phyloP scores from a whole-genome alignment of 495 filamentous ascomycete genomes.

The Lophiostoma macrostomum region DNA sequence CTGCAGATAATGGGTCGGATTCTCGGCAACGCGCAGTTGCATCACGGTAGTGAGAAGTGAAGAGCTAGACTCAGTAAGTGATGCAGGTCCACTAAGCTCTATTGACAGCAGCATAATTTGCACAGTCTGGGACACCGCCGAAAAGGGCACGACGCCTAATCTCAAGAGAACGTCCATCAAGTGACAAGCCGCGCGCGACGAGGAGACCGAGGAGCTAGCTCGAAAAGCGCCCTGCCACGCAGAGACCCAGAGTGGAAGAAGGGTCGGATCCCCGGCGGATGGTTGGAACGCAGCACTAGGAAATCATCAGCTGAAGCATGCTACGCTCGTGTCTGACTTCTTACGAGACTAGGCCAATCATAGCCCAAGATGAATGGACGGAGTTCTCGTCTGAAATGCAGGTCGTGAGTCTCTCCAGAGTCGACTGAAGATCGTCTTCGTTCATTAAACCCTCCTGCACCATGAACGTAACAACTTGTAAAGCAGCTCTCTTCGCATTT shows the following conservation, averaged over 20 bases:
- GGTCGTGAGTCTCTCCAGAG: conserved; percentile 49
- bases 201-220: conserved; percentile 63
- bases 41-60: conserved; percentile 65
- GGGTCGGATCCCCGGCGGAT: conserved; percentile 29
- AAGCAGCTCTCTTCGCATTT: conserved; percentile 43
- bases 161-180: conserved; percentile 64
- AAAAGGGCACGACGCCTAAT: conserved; percentile 31
- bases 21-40: conserved; percentile 56
- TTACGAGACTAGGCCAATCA: conserved; percentile 46
- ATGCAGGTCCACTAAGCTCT: conserved; percentile 75
- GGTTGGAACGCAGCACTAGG: conserved; percentile 51
- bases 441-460: conserved; percentile 45
- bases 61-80: conserved; percentile 76
- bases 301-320: no score
- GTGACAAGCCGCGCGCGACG: conserved; percentile 77
- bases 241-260: conserved; percentile 60
- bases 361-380: conserved; percentile 57
- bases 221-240: conserved; percentile 73
- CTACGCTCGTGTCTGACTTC: no score
- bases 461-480: conserved; percentile 80
- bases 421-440: conserved; percentile 42
- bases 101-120: conserved; percentile 66
- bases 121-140: conserved; percentile 53
- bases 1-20: conserved; percentile 60
- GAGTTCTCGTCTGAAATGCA: conserved; percentile 57